Percentiles rank a stretch among this genome's conserved stretches.
Conservation (phyloP, 305 asterid species). For the Rubia tinctorum region DNA sequence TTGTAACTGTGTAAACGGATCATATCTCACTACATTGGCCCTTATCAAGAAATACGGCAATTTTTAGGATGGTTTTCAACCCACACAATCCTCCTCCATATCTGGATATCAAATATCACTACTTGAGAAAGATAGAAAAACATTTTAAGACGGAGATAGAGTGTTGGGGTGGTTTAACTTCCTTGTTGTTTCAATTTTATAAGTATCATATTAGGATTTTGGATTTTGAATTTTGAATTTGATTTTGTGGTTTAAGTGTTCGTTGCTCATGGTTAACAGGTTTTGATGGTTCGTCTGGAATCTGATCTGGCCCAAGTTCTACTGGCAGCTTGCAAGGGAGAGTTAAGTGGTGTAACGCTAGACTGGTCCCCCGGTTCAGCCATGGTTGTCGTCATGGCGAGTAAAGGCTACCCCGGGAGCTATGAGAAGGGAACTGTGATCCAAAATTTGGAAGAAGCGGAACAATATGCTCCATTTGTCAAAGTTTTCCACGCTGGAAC, state of each 20-base stretch:
- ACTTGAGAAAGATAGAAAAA: background rate
- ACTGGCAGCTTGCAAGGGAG: conserved; percentile 81
- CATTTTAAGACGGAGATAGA: background rate
- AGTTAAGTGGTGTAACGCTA: conserved; percentile 50
- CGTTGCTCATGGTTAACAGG: conserved; percentile 38
- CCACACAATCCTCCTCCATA: background rate
- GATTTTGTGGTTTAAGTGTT: background rate
- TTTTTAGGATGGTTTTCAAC: background rate
- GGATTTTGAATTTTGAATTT: background rate
- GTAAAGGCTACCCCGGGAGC: conserved; percentile 86
- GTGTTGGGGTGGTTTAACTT: background rate
- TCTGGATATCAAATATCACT: background rate
- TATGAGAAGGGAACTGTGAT: conserved; percentile 71
- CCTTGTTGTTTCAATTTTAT: background rate
- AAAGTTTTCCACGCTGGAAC: conserved; percentile 94
- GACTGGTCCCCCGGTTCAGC: conserved; percentile 90
- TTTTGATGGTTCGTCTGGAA: conserved; percentile 82
- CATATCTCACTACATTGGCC: no score
- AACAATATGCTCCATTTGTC: conserved; percentile 53
- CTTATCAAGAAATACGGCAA: no score
- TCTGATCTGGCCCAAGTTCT: conserved; percentile 79
- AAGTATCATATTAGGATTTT: background rate
- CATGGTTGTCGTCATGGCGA: conserved; percentile 98
- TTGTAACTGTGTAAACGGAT: no score
- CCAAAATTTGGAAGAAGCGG: conserved; percentile 75